phyloP scores from a whole-genome alignment of 2,329 filamentous ascomycete species.

The Cadophora sp. region DNA sequence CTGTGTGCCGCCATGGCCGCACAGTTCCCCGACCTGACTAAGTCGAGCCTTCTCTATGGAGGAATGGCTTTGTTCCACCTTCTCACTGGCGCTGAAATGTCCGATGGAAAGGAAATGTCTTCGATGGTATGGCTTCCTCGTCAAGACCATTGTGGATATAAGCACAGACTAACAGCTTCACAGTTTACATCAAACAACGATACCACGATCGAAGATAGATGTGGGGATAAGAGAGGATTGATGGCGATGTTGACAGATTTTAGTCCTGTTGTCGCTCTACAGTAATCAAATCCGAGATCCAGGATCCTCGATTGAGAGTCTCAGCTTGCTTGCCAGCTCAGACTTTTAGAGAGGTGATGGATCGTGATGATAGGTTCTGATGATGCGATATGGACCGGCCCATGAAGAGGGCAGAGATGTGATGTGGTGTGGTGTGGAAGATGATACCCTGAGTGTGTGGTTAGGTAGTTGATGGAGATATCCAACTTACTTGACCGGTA shows the following conservation, averaged over 20 bases:
- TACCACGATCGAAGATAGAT: not conserved
- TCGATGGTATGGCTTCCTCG: not conserved
- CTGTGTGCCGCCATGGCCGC: slow-evolving; percentile 7
- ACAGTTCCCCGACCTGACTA: slow-evolving; percentile 5
- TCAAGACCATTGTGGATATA: not conserved
- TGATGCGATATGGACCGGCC: not conserved
- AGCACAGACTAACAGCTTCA: not conserved
- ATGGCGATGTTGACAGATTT: slow-evolving; percentile 14
- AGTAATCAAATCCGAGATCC: not conserved
- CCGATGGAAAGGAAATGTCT: not conserved
- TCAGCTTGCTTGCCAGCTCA: not conserved
- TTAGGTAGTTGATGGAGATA: not conserved
- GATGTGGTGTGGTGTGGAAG: not conserved
- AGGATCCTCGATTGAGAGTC: not conserved
- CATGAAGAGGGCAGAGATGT: not conserved
- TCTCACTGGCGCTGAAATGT: not conserved
- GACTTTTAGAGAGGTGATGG: not conserved
- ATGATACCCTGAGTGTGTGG: not conserved
- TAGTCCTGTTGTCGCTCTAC: slow-evolving; percentile 13
- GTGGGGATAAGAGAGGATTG: not conserved
- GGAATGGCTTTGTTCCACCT: not conserved
- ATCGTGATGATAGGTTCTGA: not conserved
- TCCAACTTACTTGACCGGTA: slow-evolving; percentile 6
- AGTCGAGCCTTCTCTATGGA: not conserved
- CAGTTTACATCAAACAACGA: not conserved